Evolutionary conservation across 176 grass and related monocot species (phyloP).

Genomic region (Eremochloa ophiuroides): DNA sequence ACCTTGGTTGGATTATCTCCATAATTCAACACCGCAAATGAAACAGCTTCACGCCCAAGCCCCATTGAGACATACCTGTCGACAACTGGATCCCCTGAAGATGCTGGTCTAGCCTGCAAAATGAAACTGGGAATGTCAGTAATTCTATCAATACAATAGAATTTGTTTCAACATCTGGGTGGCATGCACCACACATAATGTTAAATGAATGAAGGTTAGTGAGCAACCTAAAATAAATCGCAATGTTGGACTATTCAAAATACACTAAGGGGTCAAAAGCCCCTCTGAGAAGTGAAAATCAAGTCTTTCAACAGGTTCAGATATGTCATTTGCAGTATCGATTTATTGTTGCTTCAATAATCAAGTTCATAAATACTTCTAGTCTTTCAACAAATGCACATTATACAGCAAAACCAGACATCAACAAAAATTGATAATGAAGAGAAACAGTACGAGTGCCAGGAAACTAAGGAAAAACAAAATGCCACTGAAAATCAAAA

Average conservation of each 20-base stretch:
- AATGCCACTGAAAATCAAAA: neutral
- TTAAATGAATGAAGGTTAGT: neutral
- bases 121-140: neutral
- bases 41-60: conserved; percentile 76
- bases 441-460: neutral
- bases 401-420: neutral
- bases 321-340: neutral
- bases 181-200: neutral
- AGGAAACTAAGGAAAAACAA: neutral
- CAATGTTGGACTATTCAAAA: neutral
- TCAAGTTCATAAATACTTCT: neutral
- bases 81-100: conserved; percentile 64
- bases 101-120: conserved; percentile 51
- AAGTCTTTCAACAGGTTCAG: neutral
- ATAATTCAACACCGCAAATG: conserved; percentile 89
- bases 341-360: neutral
- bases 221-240: neutral
- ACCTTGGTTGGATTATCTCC: conserved; percentile 81
- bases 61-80: conserved; percentile 83
- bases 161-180: neutral
- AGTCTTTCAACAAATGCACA: neutral
- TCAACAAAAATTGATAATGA: neutral
- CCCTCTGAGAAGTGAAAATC: neutral
- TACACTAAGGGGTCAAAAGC: neutral
- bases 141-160: neutral